A percentile compares a stretch with the other conserved stretches of the same genome.
Evolutionary conservation across 345 rosid genomes (phyloP).

Genomic region (Carallia pectinifolia): DNA sequence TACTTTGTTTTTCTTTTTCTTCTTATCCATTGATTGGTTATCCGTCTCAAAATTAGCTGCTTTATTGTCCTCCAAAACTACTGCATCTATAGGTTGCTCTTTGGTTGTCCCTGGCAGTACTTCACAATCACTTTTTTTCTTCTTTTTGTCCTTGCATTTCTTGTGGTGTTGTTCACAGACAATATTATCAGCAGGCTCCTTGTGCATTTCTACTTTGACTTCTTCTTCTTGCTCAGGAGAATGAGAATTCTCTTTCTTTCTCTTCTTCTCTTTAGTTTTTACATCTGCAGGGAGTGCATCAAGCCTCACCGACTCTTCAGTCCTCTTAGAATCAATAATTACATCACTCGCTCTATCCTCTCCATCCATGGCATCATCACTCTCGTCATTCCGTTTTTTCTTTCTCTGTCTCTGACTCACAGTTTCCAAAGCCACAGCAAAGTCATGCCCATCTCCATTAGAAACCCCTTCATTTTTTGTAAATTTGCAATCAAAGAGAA

Average conservation of each 20-base stretch:
- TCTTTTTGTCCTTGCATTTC: slow-evolving; percentile 46
- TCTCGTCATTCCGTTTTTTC: slow-evolving; percentile 24
- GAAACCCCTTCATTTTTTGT: slow-evolving; percentile 7
- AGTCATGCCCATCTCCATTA: slow-evolving; percentile 8
- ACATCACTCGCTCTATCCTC: slow-evolving; percentile 20
- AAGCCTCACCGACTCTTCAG: background rate
- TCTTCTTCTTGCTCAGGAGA: slow-evolving; percentile 13
- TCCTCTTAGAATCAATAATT: background rate
- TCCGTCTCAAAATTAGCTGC: slow-evolving; percentile 26
- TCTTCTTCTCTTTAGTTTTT: slow-evolving; percentile 25
- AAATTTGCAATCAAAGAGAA: slow-evolving; percentile 20
- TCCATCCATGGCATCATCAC: slow-evolving; percentile 9
- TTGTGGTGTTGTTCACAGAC: slow-evolving; percentile 8
- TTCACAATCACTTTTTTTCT: slow-evolving; percentile 39
- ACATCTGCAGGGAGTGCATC: background rate
- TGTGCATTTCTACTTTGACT: background rate
- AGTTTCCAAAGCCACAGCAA: background rate
- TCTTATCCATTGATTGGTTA: slow-evolving; percentile 45
- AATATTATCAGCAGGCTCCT: slow-evolving; percentile 17
- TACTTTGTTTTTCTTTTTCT: slow-evolving; percentile 41
- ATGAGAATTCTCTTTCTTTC: slow-evolving; percentile 20
- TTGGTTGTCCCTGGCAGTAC: slow-evolving; percentile 9
- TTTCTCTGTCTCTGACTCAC: slow-evolving; percentile 24
- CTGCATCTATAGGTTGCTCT: slow-evolving; percentile 24
- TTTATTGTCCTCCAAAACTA: slow-evolving; percentile 10